Percentiles rank a stretch among this genome's conserved stretches.
phyloP scores from a whole-genome alignment of 1,284 basidiomycete species.

The Boletellus deceptivus region DNA sequence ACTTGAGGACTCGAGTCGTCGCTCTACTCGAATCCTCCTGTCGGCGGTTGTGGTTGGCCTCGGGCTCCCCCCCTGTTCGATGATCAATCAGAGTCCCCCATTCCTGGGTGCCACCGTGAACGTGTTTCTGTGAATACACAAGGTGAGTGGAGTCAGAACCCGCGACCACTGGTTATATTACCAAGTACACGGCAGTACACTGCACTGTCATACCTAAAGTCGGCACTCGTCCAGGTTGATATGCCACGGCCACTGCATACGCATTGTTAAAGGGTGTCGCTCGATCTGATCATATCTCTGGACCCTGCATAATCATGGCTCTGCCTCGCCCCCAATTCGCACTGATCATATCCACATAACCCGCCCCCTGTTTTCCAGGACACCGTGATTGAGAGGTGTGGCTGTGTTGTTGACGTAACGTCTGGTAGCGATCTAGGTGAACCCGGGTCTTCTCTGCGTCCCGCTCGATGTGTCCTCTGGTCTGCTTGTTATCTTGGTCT shows the following conservation, averaged over 20 bases:
- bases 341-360: constrained; percentile 3
- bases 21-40: not conserved
- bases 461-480: not conserved
- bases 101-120: not conserved
- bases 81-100: not conserved
- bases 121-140: not conserved
- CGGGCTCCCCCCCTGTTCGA: not conserved
- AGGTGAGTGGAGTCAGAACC: constrained; percentile 3
- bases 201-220: constrained; percentile 7
- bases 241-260: constrained; percentile 6
- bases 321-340: constrained; percentile 8
- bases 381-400: not conserved
- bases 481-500: not conserved
- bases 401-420: constrained; percentile 7
- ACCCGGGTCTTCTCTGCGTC: not conserved
- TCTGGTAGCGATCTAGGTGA: not conserved
- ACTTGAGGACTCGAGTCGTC: constrained; percentile 2
- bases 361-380: constrained; percentile 3
- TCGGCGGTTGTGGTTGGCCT: not conserved
- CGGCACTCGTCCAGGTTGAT: constrained; percentile 6
- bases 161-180: constrained; percentile 1
- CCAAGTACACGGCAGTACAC: not conserved
- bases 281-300: constrained; percentile 19
- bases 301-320: constrained; percentile 19
- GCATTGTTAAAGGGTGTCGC: constrained; percentile 21